Evolutionary conservation across 2,329 filamentous ascomycete species (phyloP), one percentile per base, ranked within the genome.

Genomic region (Cyclaneusma minus): DNA sequence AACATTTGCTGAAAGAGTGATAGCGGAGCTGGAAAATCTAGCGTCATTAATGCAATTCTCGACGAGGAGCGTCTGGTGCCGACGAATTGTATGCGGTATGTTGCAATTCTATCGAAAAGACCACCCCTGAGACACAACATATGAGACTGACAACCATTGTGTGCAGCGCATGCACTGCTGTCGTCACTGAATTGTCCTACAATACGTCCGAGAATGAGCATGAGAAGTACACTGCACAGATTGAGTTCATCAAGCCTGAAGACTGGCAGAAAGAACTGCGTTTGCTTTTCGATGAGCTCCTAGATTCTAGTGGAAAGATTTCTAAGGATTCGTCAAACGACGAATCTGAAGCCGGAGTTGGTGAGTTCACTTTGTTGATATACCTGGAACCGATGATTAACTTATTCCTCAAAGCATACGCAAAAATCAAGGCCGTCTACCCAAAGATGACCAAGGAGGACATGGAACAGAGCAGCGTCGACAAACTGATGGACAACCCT

Each of bases 21-120:
- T 25, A 43, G 38, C 11, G 41, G 41, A n/a, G 37, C 38, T 12
- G 41, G 40, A 3, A 43, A 43, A 21, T 32, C 25, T 17, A 39
- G 35, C 27, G 29, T 41, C 6, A 41, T 43, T 4, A 43, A 43
- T 25, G 40, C 38, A 10, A 34, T 62, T 35, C 47, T 62, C 3
- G 55, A 61, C 26, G 57, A 61, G 35, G 59, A 63, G 34, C 48
- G 55, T 6, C 40, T 63, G 1, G 52, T 61, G 0, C 57, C 56
- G 0, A 61, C 54, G 0, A 60, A 58, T 24, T 59, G 53, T 35
- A 60, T 60, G 55, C n/a, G n/a, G n/a, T n/a, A n/a, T n/a, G n/a
- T n/a, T n/a, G n/a, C n/a, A n/a, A n/a, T n/a, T n/a, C n/a, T n/a
- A n/a, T n/a, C n/a, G n/a, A n/a, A n/a, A n/a, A n/a, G n/a, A n/a